A percentile compares a stretch with the other conserved stretches of the same genome.
Conservation (phyloP, 169 alveolate genomes). For the Plasmodium relictum region DNA sequence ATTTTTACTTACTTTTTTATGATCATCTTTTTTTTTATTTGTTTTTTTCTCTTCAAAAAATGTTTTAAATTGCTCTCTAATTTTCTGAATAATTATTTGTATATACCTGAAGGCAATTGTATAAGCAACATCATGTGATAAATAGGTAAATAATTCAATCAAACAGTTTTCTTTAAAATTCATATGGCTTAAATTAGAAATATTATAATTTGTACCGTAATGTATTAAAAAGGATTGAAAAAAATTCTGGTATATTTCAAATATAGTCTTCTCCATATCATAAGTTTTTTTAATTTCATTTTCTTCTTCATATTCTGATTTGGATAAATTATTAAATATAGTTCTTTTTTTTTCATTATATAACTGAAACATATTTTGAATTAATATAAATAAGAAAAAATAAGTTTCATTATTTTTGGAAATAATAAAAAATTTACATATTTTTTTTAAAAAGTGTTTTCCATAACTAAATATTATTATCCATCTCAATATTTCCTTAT, state of each 20-base stretch:
- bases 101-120: slow-evolving; percentile 54
- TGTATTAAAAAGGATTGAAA: slow-evolving; percentile 31
- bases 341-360: slow-evolving; percentile 62
- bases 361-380: slow-evolving; percentile 50
- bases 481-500: slow-evolving; percentile 62
- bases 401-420: slow-evolving; percentile 56
- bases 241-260: slow-evolving; percentile 38
- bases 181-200: slow-evolving; percentile 12
- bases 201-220: slow-evolving; percentile 17
- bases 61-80: slow-evolving; percentile 37
- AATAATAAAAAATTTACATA: slow-evolving; percentile 15
- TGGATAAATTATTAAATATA: slow-evolving; percentile 29
- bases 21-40: slow-evolving; percentile 3
- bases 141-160: slow-evolving; percentile 47
- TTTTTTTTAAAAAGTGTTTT: slow-evolving; percentile 39
- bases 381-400: slow-evolving; percentile 46
- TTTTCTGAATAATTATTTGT: slow-evolving; percentile 47
- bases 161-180: slow-evolving; percentile 74
- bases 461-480: slow-evolving; percentile 24
- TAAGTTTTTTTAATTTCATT: slow-evolving; percentile 30
- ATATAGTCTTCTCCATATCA: slow-evolving; percentile 31
- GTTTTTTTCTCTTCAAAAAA: neutral
- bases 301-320: slow-evolving; percentile 11
- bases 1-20: neutral
- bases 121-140: slow-evolving; percentile 70